Conservation (phyloP, 192 early-diverging fungal genomes). For the Coemansia sp. region DNA sequence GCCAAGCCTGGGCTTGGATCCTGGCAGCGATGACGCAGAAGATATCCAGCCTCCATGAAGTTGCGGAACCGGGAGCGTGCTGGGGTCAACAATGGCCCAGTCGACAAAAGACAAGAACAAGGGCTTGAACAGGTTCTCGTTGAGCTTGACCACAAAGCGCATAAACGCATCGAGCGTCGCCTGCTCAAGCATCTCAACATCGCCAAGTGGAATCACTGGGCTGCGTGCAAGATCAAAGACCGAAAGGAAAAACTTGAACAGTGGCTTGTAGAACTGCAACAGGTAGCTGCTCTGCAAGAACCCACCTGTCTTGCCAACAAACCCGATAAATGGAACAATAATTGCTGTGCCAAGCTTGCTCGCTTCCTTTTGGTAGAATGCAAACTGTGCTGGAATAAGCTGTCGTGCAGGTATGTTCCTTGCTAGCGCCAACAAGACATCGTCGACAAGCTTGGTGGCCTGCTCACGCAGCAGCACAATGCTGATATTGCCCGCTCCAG, state of each 20-base stretch:
- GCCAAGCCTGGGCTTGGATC: slow-evolving; percentile 19
- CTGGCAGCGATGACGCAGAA: slow-evolving; percentile 38
- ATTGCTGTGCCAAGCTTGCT: slow-evolving; percentile 55
- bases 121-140: slow-evolving; percentile 93
- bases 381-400: slow-evolving; percentile 47
- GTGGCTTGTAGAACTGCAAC: slow-evolving; percentile 69
- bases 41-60: background rate
- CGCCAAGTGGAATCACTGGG: slow-evolving; percentile 32
- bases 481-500: background rate
- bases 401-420: slow-evolving; percentile 43
- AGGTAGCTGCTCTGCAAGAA: slow-evolving; percentile 67
- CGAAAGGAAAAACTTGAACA: slow-evolving; percentile 85
- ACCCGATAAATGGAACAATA: slow-evolving; percentile 63
- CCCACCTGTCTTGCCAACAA: slow-evolving; percentile 66
- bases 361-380: slow-evolving; percentile 56
- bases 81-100: slow-evolving; percentile 32
- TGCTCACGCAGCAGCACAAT: slow-evolving; percentile 24
- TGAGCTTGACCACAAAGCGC: slow-evolving; percentile 85
- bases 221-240: slow-evolving; percentile 61
- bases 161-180: slow-evolving; percentile 73
- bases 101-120: slow-evolving; percentile 81
- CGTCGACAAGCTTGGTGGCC: slow-evolving; percentile 18
- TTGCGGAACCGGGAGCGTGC: slow-evolving; percentile 6
- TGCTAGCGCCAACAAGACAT: slow-evolving; percentile 31
- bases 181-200: slow-evolving; percentile 63